phyloP scores from a whole-genome alignment of 768 basidiomycete genomes.

The Pleurotus pulmonarius region DNA sequence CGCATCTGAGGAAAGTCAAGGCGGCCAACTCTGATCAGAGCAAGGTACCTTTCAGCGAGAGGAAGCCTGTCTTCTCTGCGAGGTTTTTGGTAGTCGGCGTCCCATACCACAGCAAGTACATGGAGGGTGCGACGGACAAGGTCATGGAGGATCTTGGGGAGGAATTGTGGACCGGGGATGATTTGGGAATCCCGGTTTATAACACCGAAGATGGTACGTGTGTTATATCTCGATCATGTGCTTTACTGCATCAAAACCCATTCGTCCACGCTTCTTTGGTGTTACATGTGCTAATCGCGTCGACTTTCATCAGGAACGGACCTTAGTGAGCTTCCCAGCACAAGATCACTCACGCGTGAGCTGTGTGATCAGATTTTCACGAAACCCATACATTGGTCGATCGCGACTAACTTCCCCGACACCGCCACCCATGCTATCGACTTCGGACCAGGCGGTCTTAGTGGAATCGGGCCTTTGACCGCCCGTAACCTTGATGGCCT shows the following conservation, averaged over 20 bases:
- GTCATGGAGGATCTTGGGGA: slow-evolving; percentile 74
- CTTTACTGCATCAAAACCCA: slow-evolving; percentile 11
- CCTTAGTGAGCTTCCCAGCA: slow-evolving; percentile 56
- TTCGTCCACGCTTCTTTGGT: neutral
- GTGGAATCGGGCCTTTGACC: slow-evolving; percentile 90
- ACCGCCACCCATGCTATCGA: slow-evolving; percentile 93
- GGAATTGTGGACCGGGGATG: slow-evolving; percentile 70
- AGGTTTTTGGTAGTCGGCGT: slow-evolving; percentile 95
- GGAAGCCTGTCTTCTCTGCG: slow-evolving; percentile 88
- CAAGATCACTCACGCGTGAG: slow-evolving; percentile 70
- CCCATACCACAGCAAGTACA: slow-evolving; percentile 92
- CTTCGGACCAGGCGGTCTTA: slow-evolving; percentile 93
- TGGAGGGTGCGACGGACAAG: slow-evolving; percentile 70
- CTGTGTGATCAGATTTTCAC: slow-evolving; percentile 94
- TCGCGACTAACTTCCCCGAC: slow-evolving; percentile 86
- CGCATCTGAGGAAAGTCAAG: slow-evolving; percentile 83
- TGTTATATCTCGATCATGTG: slow-evolving; percentile 10
- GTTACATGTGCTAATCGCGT: neutral
- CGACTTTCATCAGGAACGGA: slow-evolving; percentile 63
- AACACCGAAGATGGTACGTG: slow-evolving; percentile 88
- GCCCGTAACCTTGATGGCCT: slow-evolving; percentile 90
- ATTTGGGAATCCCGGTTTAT: slow-evolving; percentile 82
- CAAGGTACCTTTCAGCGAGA: slow-evolving; percentile 91
- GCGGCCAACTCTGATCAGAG: slow-evolving; percentile 91
- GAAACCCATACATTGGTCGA: slow-evolving; percentile 87